Base-by-base conservation (phyloP, 2,329 filamentous ascomycete species). In the Samsoniella hepiali region DNA sequence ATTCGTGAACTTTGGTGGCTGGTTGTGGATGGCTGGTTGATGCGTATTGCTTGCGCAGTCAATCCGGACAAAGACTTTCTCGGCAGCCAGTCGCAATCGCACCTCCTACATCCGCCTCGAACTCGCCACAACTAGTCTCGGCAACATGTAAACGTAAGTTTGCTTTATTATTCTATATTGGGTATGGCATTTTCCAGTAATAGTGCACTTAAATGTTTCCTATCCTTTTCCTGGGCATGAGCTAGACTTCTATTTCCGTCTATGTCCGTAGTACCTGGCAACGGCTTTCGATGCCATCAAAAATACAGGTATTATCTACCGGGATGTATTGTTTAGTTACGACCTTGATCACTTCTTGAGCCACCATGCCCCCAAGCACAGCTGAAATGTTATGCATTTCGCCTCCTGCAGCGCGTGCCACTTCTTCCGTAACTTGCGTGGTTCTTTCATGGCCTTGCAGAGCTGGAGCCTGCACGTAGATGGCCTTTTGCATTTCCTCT, bases 311-410 rank as follows among this genome's bases (percentile, higher is more conserved):
- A 73, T 90, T 89, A 69, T 90, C 87, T 67, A 89, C 84, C 31
- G 88, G 87, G 50, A 90, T 80, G 75, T 90, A 91, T 77, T 91
- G 88, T 71, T 86, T 87, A 13, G 88, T 90, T 69, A 90, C 84
- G 64, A 94, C 85, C 75, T 99, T 99, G 78, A 99, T 96, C 66
- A 94, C 86, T 78, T 99, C 95, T 76, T 99, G 96, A n/a, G 94
- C 92, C 55, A 96, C 90, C 80, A 99, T 90, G 3, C 95, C 96
- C 36, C 95, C 96, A 1, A 88, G 90, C 63, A 97, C 78, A 32
- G 93, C 89, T 38, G 93, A 90, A 63, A 96, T 91, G 73, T 97
- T 98, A 79, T 99, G 95, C 65, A 99, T 79, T 75, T 99, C 96
- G 61, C 88, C 91, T 34, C 91, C 91, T 55, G 86, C 88, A 42